These are phyloP conservation scores for Pseudocercospora cruenta DNA, from an alignment of 2,329 filamentous ascomycete species.

Conservation along the genomic window DNA sequence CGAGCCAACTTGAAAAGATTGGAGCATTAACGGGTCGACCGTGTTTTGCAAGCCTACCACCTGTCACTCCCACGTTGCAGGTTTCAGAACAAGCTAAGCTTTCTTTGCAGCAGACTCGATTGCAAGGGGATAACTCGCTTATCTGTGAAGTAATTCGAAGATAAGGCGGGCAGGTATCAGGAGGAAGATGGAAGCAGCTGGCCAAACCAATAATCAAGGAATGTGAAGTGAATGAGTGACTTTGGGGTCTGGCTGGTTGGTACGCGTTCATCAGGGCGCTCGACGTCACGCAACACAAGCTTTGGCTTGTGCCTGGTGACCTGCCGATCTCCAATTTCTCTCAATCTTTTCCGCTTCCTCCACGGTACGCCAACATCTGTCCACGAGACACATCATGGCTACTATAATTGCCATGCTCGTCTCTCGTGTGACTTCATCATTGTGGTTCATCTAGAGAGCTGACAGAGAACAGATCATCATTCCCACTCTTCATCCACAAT, in stretches of 20 bases:
- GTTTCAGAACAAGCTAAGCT: not conserved
- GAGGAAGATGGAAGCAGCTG: not conserved
- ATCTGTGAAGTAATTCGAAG: not conserved
- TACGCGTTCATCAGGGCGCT: conserved; percentile 3
- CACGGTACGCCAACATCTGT: conserved; percentile 2
- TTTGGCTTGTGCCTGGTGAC: conserved; percentile 11
- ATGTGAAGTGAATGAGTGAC: conserved; percentile 7
- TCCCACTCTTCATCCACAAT: conserved; percentile 15
- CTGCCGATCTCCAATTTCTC: conserved; percentile 4
- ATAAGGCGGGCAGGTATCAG: not conserved
- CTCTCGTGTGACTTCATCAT: not conserved
- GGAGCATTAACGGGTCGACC: not conserved
- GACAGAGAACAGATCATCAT: conserved; percentile 8
- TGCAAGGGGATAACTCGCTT: not conserved
- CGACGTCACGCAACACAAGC: conserved; percentile 3
- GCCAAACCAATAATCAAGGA: not conserved
- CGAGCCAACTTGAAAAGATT: conserved; percentile 36
- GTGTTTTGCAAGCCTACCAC: not conserved
- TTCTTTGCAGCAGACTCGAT: not conserved
- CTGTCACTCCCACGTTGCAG: not conserved
- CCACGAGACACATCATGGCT: not conserved
- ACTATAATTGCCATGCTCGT: not conserved
- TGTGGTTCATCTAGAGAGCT: conserved; percentile 1
- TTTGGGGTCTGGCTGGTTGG: not conserved
- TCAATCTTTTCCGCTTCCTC: not conserved